phyloP scores from a whole-genome alignment of 2,329 filamentous ascomycete genomes.

The Colletotrichum truncatum region DNA sequence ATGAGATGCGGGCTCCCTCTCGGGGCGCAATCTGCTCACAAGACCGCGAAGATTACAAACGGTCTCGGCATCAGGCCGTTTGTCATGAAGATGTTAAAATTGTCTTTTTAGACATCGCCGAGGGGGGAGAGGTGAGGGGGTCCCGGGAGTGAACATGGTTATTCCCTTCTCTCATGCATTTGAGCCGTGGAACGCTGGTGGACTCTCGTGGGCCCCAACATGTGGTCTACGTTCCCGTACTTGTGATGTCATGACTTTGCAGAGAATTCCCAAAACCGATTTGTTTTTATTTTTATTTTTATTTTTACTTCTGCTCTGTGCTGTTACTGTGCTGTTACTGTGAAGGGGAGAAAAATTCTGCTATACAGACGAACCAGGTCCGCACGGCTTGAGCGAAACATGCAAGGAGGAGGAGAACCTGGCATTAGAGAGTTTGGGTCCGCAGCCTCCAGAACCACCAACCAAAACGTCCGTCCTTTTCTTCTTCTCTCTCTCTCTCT shows the following conservation, averaged over 20 bases:
- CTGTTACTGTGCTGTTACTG: no score
- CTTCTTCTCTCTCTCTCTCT: no score
- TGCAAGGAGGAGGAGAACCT: no score
- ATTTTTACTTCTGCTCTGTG: background rate
- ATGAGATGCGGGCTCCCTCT: background rate
- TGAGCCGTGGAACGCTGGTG: background rate
- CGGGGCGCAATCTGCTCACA: background rate
- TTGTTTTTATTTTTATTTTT: background rate
- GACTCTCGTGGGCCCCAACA: conserved; percentile 1
- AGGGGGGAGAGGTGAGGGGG: background rate
- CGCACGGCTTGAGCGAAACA: background rate
- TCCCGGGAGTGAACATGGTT: background rate
- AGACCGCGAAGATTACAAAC: background rate
- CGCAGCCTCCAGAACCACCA: conserved; percentile 1
- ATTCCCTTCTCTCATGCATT: background rate
- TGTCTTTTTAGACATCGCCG: background rate
- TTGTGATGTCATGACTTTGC: conserved; percentile 9
- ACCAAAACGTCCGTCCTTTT: background rate
- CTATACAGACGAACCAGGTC: conserved; percentile 21
- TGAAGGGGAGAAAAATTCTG: no score
- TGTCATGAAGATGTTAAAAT: background rate
- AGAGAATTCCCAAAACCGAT: background rate
- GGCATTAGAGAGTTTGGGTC: conserved; percentile 12
- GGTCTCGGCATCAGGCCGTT: background rate
- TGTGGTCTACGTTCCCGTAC: background rate